Conservation (phyloP, 1,139 yeast genomes). For the Suhomyces atakaporum region DNA sequence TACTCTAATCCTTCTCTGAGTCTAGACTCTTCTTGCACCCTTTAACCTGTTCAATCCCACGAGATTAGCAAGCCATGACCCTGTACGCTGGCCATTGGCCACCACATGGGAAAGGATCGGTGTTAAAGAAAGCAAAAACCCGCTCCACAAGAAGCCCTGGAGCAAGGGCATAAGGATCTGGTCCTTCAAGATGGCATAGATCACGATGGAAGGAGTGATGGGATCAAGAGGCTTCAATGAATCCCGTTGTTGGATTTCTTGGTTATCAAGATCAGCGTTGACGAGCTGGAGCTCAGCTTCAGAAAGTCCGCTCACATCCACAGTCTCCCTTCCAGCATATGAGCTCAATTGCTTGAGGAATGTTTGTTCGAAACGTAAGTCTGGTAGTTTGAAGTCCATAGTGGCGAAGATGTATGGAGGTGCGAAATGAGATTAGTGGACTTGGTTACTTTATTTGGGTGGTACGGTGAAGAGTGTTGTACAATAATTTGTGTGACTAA, state of each 20-base stretch:
- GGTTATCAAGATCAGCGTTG: conserved; percentile 25
- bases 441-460: too few species aligned
- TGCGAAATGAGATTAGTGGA: too few species aligned
- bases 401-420: background rate
- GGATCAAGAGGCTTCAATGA: conserved; percentile 8
- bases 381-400: conserved; percentile 50
- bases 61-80: conserved; percentile 28
- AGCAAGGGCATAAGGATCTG: conserved; percentile 68
- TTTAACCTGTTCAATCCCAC: conserved; percentile 25
- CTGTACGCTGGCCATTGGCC: conserved; percentile 34
- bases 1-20: too few species aligned
- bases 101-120: conserved; percentile 33
- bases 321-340: conserved; percentile 27
- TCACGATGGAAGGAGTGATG: conserved; percentile 50
- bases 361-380: conserved; percentile 64
- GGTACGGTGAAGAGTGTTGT: too few species aligned
- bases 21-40: conserved; percentile 1
- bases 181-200: conserved; percentile 61
- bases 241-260: conserved; percentile 22
- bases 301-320: conserved; percentile 16
- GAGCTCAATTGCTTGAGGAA: conserved; percentile 51
- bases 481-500: too few species aligned
- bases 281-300: conserved; percentile 28
- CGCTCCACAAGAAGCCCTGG: conserved; percentile 47
- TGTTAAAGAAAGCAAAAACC: conserved; percentile 31